Conservation (phyloP, 2,329 filamentous ascomycete species). For the Paraphaeosphaeria minitans region DNA sequence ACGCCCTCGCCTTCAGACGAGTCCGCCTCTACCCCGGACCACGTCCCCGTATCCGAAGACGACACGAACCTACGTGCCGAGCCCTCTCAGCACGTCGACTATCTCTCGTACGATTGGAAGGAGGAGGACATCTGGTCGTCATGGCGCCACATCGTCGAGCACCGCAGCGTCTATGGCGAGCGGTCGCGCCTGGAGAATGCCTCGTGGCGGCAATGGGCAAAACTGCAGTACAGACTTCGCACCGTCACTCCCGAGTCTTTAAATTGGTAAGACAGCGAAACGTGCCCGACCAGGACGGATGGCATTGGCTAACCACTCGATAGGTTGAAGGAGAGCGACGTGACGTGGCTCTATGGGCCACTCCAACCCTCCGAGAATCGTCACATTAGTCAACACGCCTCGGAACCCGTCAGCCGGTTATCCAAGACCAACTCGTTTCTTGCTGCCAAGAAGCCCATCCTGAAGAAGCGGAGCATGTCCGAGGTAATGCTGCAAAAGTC, state of each 20-base stretch:
- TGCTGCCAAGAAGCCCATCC: constrained; percentile 80
- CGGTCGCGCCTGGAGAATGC: constrained; percentile 88
- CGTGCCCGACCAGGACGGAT: constrained; percentile 6
- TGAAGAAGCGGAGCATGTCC: constrained; percentile 96
- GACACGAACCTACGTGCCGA: constrained; percentile 76
- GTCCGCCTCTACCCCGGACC: constrained; percentile 57
- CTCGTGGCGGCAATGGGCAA: constrained; percentile 96
- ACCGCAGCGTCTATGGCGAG: constrained; percentile 79
- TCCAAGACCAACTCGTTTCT: constrained; percentile 71
- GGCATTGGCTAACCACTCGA: constrained; percentile 35
- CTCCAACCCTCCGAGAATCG: constrained; percentile 73
- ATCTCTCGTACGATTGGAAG: constrained; percentile 88
- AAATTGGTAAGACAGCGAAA: constrained; percentile 74
- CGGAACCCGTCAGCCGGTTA: constrained; percentile 59
- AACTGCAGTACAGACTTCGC: constrained; percentile 82
- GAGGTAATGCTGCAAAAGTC: constrained; percentile 93
- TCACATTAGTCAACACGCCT: constrained; percentile 54
- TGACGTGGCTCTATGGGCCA: constrained; percentile 96
- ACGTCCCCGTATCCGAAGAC: constrained; percentile 67
- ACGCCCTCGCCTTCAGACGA: constrained; percentile 60
- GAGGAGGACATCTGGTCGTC: constrained; percentile 98
- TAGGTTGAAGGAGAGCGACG: constrained; percentile 96
- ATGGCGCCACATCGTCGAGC: constrained; percentile 89
- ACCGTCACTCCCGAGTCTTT: constrained; percentile 90
- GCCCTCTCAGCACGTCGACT: constrained; percentile 91